Evolutionary conservation across 129 eudicot genomes (phyloP), one percentile per base, ranked within the genome.

Genomic region (Arctium minus): DNA sequence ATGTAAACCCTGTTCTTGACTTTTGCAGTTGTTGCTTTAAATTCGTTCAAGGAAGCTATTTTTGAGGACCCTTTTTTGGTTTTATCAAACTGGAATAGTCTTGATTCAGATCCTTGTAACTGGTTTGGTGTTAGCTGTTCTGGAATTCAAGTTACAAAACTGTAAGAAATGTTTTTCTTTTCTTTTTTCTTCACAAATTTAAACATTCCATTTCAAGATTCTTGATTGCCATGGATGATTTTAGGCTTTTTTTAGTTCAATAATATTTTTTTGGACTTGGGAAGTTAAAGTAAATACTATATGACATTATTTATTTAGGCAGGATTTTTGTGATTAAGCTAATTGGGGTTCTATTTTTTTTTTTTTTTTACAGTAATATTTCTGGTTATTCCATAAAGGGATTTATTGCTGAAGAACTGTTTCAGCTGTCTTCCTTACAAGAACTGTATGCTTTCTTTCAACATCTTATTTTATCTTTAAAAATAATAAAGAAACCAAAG

Each of bases 111-210:
- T 88, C 96, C 99, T 62, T 93, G 99, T 82, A 82, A 84, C 42
- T 96, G 99, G 98, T 46, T 81, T 76, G 98, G 99, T 68, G 87
- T 96, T 87, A 87, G 86, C 22, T 96, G 99, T 82, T 87, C 97
- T 79, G 84, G 87, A 81, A 89, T 88, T 79, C 89, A 90, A 84
- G 96, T 96, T 60, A 76, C 86, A 30, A 96, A 93, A 86, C 88
- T 96, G 99, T 96, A 92, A 96, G 98, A 40, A 39, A 7, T 42
- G 11, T 42, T 42, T 1, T 13, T 4, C 1, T 22, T 22, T 22
- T 48, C 32, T 74, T 30, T 33, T 11, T 42, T 31, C 67, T n/a
- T 53, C 36, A 37, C 17, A 35, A 64, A 64, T 10, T 65, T 4
- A 48, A 22, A 12, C n/a, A 53, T 56, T 37, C 15, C 29, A 22